Evolutionary conservation across 1,139 yeast genomes (phyloP).

Genomic region (Candida sp.): DNA sequence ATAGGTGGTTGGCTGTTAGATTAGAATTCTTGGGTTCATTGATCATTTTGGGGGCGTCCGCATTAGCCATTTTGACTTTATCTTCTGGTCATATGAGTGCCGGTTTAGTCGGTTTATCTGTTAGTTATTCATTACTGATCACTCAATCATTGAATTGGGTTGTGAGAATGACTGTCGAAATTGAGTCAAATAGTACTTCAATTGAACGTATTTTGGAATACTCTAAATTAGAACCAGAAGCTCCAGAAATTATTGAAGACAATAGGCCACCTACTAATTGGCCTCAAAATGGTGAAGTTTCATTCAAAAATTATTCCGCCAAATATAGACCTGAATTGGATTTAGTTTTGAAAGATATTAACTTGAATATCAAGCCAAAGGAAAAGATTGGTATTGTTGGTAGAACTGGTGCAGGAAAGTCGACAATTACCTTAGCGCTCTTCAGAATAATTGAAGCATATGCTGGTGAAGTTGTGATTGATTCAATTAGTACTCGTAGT

Average conservation of each 20-base stretch:
- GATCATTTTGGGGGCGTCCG: slow-evolving; percentile 83
- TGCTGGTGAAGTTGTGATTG: slow-evolving; percentile 70
- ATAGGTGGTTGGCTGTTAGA: slow-evolving; percentile 96
- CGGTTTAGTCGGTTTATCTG: slow-evolving; percentile 90
- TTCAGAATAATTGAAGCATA: slow-evolving; percentile 87
- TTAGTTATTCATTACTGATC: slow-evolving; percentile 87
- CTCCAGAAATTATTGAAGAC: slow-evolving; percentile 69
- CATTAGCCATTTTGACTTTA: slow-evolving; percentile 69
- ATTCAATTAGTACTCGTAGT: slow-evolving; percentile 59
- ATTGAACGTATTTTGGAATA: slow-evolving; percentile 95
- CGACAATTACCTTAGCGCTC: slow-evolving; percentile 83
- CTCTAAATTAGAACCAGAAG: slow-evolving; percentile 71
- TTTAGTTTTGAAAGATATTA: slow-evolving; percentile 70
- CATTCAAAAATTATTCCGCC: slow-evolving; percentile 74
- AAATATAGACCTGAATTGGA: slow-evolving; percentile 85
- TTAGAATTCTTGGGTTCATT: slow-evolving; percentile 87
- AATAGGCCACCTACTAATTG: slow-evolving; percentile 69
- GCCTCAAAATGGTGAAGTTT: slow-evolving; percentile 77
- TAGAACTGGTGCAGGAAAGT: slow-evolving; percentile 97
- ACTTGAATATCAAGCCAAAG: slow-evolving; percentile 61
- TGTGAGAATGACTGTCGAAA: slow-evolving; percentile 97
- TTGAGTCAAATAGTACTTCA: slow-evolving; percentile 93
- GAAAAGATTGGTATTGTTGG: slow-evolving; percentile 97
- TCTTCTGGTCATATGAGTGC: slow-evolving; percentile 70
- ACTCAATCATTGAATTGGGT: slow-evolving; percentile 97